Base-by-base conservation (phyloP, 2,329 filamentous ascomycete species). In the Thielaviopsis cerberus region DNA sequence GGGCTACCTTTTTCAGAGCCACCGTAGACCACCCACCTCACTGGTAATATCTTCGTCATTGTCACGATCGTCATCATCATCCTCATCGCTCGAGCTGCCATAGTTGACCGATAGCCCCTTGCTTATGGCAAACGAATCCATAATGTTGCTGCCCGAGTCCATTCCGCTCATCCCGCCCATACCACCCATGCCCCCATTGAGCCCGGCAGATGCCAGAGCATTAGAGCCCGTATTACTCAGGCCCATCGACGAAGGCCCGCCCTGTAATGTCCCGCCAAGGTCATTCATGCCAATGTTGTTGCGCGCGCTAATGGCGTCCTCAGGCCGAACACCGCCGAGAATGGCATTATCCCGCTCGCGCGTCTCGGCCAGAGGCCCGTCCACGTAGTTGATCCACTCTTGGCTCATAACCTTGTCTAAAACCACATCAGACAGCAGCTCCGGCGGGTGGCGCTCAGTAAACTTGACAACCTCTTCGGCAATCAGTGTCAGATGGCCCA, bases 391-490 rank as follows among this genome's bases (percentile, higher is more conserved):
- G 65, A 92, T 86, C 92, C 92, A 98, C 61, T 89, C 84, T 57
- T 84, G 82, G 66, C 88, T 85, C 75, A 92, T 87, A 54, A 97
- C 88, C 64, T 85, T 88, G 64, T 95, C 87, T 63, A 95, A 76
- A 2, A 98, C 88, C 13, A 79, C 77, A 61, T 88, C 84, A 0
- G 89, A 92, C 10, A 97, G 76, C 22, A 91, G 74, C 70, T 97
- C 90, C 0, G 89, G 86, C 3, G 91, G 86, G 69, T 96, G 88
- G 57, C 92, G 82, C 70, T 96, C 92, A 37, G 89, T 95, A 67
- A 98, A 97, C 71, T 97, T 98, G 67, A 97, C 89, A 20, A 98
- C 92, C 70, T 98, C 92, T 70, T 98, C 92, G 27, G 92, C 91
- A 61, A 98, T 96, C 26, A 98, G 78, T 0, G 92, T 98, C 55